Conservation (phyloP, 78 protist genomes). For the Planoprotostelium fungivorum region DNA sequence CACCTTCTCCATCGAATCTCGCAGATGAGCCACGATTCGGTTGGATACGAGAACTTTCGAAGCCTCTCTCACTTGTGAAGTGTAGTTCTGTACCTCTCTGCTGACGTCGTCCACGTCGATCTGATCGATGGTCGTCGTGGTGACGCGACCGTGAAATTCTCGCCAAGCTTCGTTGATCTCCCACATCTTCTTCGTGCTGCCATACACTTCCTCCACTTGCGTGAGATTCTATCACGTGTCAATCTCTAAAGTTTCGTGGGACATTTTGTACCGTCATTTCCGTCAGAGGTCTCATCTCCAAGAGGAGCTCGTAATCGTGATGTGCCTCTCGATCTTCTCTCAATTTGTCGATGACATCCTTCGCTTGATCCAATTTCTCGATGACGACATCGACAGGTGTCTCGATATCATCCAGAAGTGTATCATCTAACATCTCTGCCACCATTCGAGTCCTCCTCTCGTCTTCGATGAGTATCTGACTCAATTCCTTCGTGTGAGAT, state of each 20-base stretch:
- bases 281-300: neutral
- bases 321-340: neutral
- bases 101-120: neutral
- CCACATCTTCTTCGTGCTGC: neutral
- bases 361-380: neutral
- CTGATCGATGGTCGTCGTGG: neutral
- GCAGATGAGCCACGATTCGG: neutral
- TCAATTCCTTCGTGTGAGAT: neutral
- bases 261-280: neutral
- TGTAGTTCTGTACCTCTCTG: neutral
- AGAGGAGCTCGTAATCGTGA: neutral
- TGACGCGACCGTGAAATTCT: neutral
- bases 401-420: neutral
- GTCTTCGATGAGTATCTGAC: neutral
- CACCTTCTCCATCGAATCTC: neutral
- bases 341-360: neutral
- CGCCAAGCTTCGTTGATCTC: neutral
- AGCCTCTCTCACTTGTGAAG: neutral
- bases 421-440: neutral
- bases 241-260: neutral
- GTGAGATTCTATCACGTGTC: neutral
- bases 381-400: neutral
- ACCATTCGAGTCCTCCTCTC: neutral
- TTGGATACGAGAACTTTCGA: neutral
- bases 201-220: neutral